Percentiles rank a stretch among this genome's conserved stretches.
Conservation (phyloP, 1,284 basidiomycete genomes). For the Tranzscheliella williamsii region DNA sequence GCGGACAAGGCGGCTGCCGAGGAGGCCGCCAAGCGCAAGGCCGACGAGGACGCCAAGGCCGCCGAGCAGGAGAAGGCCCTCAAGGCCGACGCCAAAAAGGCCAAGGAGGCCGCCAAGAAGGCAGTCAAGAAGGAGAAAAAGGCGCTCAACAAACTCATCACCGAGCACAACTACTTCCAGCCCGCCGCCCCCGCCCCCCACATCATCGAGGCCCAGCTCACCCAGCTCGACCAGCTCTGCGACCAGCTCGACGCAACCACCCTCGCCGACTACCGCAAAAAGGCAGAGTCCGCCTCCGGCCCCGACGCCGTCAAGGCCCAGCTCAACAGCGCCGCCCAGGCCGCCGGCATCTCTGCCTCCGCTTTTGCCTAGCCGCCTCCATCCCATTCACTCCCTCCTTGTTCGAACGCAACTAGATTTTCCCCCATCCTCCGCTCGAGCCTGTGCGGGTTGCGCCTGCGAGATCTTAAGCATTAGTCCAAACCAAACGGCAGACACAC, state of each 20-base stretch:
- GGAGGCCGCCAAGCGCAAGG: constrained; percentile 72
- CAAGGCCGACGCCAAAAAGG: constrained; percentile 86
- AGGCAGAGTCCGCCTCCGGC: constrained; percentile 60
- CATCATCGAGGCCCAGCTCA: constrained; percentile 66
- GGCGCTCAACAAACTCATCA: constrained; percentile 63
- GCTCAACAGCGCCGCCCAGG: constrained; percentile 65
- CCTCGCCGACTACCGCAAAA: constrained; percentile 65
- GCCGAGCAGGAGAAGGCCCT: constrained; percentile 67
- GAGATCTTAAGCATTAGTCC: too few species aligned
- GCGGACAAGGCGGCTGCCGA: constrained; percentile 66
- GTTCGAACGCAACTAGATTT: too few species aligned
- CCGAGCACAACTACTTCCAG: constrained; percentile 68
- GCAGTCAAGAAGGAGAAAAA: constrained; percentile 60
- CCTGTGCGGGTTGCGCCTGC: too few species aligned
- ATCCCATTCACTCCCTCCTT: too few species aligned
- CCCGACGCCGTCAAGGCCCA: constrained; percentile 62
- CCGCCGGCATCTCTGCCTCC: constrained; percentile 43
- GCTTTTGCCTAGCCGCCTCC: constrained; percentile 55
- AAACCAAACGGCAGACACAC: not conserved
- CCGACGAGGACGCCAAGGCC: constrained; percentile 71
- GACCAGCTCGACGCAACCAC: constrained; percentile 65
- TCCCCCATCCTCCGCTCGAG: too few species aligned
- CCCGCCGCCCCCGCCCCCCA: constrained; percentile 63
- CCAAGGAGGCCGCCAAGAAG: constrained; percentile 68
- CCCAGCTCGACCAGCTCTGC: constrained; percentile 66